Evolutionary conservation across 1,284 basidiomycete species (phyloP).

Genomic region (Ganoderma boninense): DNA sequence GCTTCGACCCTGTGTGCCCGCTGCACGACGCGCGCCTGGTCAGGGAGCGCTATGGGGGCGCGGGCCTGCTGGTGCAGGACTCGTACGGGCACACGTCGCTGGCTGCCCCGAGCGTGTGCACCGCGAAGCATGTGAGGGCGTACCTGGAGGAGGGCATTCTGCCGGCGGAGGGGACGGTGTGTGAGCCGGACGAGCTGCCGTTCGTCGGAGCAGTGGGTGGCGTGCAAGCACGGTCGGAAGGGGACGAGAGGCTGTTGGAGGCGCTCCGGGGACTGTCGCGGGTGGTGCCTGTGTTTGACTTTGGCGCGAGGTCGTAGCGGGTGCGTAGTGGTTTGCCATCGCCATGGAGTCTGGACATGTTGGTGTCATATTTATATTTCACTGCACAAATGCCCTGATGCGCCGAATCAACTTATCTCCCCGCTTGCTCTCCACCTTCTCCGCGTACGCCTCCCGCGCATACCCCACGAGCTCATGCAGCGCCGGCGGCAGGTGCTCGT

Average conservation of each 20-base stretch:
- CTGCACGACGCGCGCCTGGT: slow-evolving; percentile 20
- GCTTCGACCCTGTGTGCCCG: slow-evolving; percentile 29
- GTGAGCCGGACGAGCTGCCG: slow-evolving; percentile 36
- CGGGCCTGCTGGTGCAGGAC: slow-evolving; percentile 31
- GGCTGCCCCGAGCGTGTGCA: slow-evolving; percentile 51
- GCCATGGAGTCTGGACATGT: too few relatives aligned
- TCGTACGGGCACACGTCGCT: slow-evolving; percentile 50
- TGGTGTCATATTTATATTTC: too few relatives aligned
- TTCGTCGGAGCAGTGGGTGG: slow-evolving; percentile 15
- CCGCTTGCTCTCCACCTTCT: background rate
- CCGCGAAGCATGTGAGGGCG: slow-evolving; percentile 46
- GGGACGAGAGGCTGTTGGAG: slow-evolving; percentile 10
- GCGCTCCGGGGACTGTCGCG: slow-evolving; percentile 6
- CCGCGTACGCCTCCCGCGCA: background rate
- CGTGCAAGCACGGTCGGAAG: background rate
- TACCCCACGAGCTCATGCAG: slow-evolving; percentile 2
- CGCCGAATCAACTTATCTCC: background rate
- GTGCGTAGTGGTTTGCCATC: too few relatives aligned
- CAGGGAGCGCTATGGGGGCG: slow-evolving; percentile 19
- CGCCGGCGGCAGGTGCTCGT: background rate
- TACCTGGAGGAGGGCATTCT: slow-evolving; percentile 53
- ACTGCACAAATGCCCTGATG: background rate
- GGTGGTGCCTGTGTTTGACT: slow-evolving; percentile 12
- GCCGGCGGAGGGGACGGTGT: slow-evolving; percentile 51
- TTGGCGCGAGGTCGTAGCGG: too few relatives aligned